phyloP scores from a whole-genome alignment of 768 basidiomycete species.

The Pulveroboletus sp. region DNA sequence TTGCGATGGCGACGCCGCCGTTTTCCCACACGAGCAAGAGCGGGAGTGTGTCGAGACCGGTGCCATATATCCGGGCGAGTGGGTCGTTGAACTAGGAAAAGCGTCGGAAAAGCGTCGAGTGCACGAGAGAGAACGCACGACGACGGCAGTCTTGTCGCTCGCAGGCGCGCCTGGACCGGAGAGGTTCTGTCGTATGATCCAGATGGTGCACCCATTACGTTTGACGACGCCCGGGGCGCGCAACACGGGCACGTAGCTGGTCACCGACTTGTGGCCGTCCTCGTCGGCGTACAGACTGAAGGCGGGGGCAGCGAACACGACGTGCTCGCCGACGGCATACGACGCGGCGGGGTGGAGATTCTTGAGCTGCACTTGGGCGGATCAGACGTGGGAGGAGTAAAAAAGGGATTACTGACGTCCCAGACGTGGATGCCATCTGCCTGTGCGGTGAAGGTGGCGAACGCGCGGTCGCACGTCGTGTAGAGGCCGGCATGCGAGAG shows the following conservation, averaged over 20 bases:
- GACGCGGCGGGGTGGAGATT: conserved; percentile 64
- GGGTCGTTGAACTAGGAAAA: conserved; percentile 42
- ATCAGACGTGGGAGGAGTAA: conserved; percentile 8
- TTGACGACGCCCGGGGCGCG: conserved; percentile 42
- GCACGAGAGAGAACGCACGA: conserved; percentile 38
- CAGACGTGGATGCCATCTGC: conserved; percentile 73
- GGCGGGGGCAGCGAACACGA: conserved; percentile 57
- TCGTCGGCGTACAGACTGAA: conserved; percentile 39
- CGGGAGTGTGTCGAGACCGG: conserved; percentile 22
- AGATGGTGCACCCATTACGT: conserved; percentile 50
- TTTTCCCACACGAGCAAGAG: conserved; percentile 33
- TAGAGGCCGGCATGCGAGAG: too few species aligned
- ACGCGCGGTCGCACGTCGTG: too few species aligned
- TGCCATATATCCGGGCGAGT: conserved; percentile 37
- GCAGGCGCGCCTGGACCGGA: conserved; percentile 30
- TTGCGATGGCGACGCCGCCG: conserved; percentile 34
- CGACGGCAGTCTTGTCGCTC: conserved; percentile 39
- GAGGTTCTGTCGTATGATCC: conserved; percentile 58
- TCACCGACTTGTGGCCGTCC: conserved; percentile 34
- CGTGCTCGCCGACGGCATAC: conserved; percentile 65
- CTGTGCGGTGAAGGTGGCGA: conserved; percentile 66
- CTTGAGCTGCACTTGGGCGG: conserved; percentile 43
- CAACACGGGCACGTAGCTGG: conserved; percentile 55
- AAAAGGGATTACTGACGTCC: conserved; percentile 47
- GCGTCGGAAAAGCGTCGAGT: neutral